These are phyloP conservation scores for Kazachstania viticola DNA, from an alignment of 805 yeast genomes.

Conservation along the genomic window DNA sequence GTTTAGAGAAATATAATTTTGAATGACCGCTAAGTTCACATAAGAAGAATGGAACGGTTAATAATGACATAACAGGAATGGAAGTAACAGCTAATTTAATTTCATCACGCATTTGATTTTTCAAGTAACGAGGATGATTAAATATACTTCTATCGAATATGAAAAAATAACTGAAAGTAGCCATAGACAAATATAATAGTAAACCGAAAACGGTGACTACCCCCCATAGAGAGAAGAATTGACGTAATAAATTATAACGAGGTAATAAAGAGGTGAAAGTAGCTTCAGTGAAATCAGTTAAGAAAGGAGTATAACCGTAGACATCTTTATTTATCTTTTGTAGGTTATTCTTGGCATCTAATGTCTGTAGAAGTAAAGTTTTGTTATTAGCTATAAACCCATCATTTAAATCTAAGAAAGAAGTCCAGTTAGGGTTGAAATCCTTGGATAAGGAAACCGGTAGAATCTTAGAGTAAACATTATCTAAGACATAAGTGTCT, in stretches of 20 bases:
- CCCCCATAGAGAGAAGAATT: constrained; percentile 50
- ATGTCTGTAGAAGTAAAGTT: constrained; percentile 13
- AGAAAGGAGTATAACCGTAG: constrained; percentile 51
- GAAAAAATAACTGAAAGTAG: constrained; percentile 62
- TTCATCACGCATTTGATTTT: constrained; percentile 84
- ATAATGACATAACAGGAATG: constrained; percentile 78
- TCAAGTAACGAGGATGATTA: constrained; percentile 91
- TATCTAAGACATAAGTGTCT: constrained; percentile 68
- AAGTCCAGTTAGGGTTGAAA: constrained; percentile 21
- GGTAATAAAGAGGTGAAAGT: constrained; percentile 58
- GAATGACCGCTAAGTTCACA: constrained; percentile 79
- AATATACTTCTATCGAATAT: constrained; percentile 82
- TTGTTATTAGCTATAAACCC: constrained; percentile 13
- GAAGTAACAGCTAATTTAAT: constrained; percentile 67
- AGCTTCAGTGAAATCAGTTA: constrained; percentile 43
- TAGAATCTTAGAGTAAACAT: constrained; percentile 53
- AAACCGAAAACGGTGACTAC: constrained; percentile 78
- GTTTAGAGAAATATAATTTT: constrained; percentile 52
- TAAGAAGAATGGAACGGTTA: constrained; percentile 86
- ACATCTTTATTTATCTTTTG: constrained; percentile 29
- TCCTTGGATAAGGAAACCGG: constrained; percentile 42
- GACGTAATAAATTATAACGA: constrained; percentile 66
- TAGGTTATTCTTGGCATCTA: constrained; percentile 7
- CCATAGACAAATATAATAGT: constrained; percentile 65
- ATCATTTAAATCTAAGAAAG: constrained; percentile 12